Base-by-base conservation (phyloP, 495 filamentous ascomycete species). In the Aspergillus biplanus region DNA sequence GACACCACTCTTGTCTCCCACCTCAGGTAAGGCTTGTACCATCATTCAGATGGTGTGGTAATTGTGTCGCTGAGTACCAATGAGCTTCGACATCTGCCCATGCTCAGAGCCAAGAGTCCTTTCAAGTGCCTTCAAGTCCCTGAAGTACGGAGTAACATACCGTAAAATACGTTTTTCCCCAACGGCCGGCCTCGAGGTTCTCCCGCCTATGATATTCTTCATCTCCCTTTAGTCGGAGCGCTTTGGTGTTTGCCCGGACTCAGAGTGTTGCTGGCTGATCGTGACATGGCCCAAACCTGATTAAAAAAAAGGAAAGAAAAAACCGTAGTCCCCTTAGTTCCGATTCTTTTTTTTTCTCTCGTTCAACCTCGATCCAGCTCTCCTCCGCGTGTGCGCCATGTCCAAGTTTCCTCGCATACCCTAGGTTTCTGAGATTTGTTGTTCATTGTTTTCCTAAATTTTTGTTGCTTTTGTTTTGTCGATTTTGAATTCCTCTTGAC, bases 381-480 rank as follows among this genome's bases (percentile, higher is more conserved):
- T 67, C 68, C 61, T 64, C 47, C 66, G 58, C 56, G 69, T 68
- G 57, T 74, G 66, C 69, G 72, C 66, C 69, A 74, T 74, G 72
- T 70, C 56, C 62, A 66, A 62, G 59, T 67, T 60, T 33, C 60
- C 49, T 62, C 66, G 66, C 69, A 70, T 66, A 65, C 66, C 61
- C 57, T 62, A 65, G 71, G 58, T 69, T 46, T 66, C 68, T 69
- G 66, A 69, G 66, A 73, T 73, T 60, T 52, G 59, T 65, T 66
- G 49, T 68, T 64, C 67, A 63, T 65, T 42, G 47, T 42, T 44
- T 48, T 58, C 21, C 21, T 2, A 27, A 27, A 27, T 27, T 47
- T 33, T 16, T 33, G 9, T 62, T 21, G 27, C 13, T 39, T 34
- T 54, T 58, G 31, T 49, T 37, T 55, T 32, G 52, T 48, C 65